These are phyloP conservation scores for Teratosphaeria epicoccoides DNA, from an alignment of 2,329 filamentous ascomycete species.

Conservation along the genomic window DNA sequence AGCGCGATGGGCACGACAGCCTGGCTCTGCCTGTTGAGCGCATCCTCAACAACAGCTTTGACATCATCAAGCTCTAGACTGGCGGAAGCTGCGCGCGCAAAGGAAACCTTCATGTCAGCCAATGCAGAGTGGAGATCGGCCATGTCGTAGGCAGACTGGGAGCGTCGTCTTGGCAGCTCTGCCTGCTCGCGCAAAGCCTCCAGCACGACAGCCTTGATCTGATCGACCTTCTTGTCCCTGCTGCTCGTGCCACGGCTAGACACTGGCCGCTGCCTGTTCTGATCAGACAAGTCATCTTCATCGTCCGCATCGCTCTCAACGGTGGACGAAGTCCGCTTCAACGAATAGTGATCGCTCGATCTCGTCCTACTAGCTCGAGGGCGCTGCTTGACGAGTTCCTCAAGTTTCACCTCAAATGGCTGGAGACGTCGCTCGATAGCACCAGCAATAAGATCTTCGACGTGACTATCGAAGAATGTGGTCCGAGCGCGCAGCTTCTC, in stretches of 20 bases:
- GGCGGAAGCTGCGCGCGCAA: conserved; percentile 35
- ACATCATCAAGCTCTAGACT: conserved; percentile 37
- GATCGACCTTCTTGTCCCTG: conserved; percentile 69
- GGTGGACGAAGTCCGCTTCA: conserved; percentile 32
- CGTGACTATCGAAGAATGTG: conserved; percentile 81
- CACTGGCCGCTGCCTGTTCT: conserved; percentile 51
- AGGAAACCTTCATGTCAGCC: conserved; percentile 38
- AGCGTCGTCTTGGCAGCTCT: conserved; percentile 5
- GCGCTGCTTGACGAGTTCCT: conserved; percentile 50
- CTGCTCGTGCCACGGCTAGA: conserved; percentile 49
- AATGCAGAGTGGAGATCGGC: conserved; percentile 37
- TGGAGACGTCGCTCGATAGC: conserved; percentile 65
- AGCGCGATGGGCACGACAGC: conserved; percentile 20
- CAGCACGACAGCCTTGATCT: conserved; percentile 51
- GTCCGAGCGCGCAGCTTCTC: conserved; percentile 71
- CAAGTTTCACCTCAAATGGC: conserved; percentile 71
- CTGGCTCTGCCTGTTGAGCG: conserved; percentile 20
- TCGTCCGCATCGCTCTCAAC: conserved; percentile 88
- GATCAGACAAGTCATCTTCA: conserved; percentile 59
- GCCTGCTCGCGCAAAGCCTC: conserved; percentile 48
- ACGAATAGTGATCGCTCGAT: conserved; percentile 43
- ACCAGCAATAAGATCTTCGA: conserved; percentile 74
- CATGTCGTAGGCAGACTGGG: conserved; percentile 19
- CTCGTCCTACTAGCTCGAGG: conserved; percentile 46
- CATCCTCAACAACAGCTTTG: conserved; percentile 27